These are phyloP conservation scores for Fusarium sp. DNA, from an alignment of 2,329 filamentous ascomycete species.

Conservation along the genomic window DNA sequence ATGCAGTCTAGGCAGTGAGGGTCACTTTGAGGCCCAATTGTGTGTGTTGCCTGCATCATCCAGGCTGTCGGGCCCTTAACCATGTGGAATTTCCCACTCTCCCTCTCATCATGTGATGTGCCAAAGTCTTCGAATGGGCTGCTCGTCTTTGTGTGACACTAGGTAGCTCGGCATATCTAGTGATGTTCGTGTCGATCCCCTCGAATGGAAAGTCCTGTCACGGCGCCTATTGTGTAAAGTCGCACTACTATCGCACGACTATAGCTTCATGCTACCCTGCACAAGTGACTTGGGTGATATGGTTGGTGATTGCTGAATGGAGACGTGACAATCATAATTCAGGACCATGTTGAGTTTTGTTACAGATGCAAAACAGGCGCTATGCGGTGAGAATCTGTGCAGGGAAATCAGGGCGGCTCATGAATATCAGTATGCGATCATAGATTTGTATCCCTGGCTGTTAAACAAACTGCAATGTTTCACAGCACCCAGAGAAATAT, in stretches of 20 bases:
- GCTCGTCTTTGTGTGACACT: conserved; percentile 22
- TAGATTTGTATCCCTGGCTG: not conserved
- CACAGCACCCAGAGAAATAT: not conserved
- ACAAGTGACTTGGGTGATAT: conserved; percentile 17
- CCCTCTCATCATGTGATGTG: conserved; percentile 32
- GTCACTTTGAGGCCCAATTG: conserved; percentile 36
- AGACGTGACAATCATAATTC: conserved; percentile 24
- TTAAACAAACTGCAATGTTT: not conserved
- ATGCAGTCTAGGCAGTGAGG: not conserved
- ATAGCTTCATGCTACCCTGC: conserved; percentile 23
- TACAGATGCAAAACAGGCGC: conserved; percentile 3
- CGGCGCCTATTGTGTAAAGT: conserved; percentile 27
- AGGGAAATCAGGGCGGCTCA: not conserved
- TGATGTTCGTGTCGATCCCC: not conserved
- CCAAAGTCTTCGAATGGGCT: conserved; percentile 27
- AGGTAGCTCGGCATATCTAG: conserved; percentile 14
- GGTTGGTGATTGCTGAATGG: conserved; percentile 25
- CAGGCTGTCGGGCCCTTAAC: conserved; percentile 27
- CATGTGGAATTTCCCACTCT: conserved; percentile 13
- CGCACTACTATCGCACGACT: conserved; percentile 35
- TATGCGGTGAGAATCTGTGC: conserved; percentile 17
- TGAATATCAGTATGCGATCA: not conserved
- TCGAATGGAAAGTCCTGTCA: conserved; percentile 25
- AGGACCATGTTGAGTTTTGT: not conserved
- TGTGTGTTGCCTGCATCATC: conserved; percentile 23